phyloP scores from a whole-genome alignment of 768 basidiomycete species.

The Mycena metata region DNA sequence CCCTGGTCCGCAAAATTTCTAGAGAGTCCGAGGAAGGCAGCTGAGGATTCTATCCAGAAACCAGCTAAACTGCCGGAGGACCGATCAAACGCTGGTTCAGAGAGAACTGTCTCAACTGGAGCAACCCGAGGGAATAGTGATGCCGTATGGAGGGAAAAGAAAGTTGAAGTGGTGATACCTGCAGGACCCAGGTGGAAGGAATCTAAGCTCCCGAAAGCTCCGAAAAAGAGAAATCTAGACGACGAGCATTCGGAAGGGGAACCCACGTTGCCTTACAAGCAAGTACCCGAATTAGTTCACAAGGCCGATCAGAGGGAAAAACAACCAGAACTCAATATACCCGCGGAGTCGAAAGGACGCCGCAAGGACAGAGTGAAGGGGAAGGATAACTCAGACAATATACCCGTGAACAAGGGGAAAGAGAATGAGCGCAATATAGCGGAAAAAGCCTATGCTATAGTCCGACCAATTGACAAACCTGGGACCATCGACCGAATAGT shows the following conservation, averaged over 20 bases:
- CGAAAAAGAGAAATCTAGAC: neutral
- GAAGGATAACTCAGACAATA: neutral
- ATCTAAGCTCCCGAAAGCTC: too few species aligned
- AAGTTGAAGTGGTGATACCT: neutral
- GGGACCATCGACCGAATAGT: neutral
- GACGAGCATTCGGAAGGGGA: neutral
- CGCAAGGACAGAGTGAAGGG: neutral
- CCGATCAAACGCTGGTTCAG: neutral
- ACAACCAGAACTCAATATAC: neutral
- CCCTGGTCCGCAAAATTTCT: neutral
- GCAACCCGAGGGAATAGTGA: neutral
- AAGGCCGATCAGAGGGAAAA: neutral
- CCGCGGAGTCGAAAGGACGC: neutral
- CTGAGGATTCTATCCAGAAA: neutral
- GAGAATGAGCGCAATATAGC: neutral
- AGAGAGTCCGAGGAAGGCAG: conserved; percentile 9
- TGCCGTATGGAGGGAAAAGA: neutral
- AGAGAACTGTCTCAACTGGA: neutral
- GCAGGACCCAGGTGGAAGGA: neutral
- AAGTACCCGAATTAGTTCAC: neutral
- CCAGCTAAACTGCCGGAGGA: conserved; percentile 13
- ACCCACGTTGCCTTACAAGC: neutral
- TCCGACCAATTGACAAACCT: neutral
- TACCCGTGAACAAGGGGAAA: neutral
- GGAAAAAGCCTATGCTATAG: too few species aligned